Evolutionary conservation across 192 early-diverging fungal genomes (phyloP).

Genomic region (Rhizoclosmatium sp.): DNA sequence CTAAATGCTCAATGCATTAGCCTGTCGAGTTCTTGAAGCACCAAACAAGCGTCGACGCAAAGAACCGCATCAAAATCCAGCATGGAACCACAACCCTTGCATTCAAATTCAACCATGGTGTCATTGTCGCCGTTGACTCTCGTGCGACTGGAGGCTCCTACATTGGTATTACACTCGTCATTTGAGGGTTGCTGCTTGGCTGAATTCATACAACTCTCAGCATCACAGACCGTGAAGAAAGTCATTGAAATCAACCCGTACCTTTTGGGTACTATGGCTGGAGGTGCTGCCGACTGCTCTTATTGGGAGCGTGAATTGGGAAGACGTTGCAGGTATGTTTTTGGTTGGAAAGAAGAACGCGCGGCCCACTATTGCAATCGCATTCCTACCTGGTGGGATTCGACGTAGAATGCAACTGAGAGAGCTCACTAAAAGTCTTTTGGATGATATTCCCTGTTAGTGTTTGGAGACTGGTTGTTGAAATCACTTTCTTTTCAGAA

Average conservation of each 20-base stretch:
- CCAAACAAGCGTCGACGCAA: constrained; percentile 72
- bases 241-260: constrained; percentile 99
- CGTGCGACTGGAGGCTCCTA: constrained; percentile 91
- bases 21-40: constrained; percentile 87
- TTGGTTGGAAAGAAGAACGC: no score
- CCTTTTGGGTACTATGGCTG: constrained; percentile 98
- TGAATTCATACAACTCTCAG: constrained; percentile 46
- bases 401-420: no score
- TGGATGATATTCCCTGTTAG: no score
- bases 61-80: constrained; percentile 87
- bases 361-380: no score
- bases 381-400: no score
- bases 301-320: constrained; percentile 99
- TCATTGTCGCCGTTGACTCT: constrained; percentile 96
- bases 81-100: constrained; percentile 99
- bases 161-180: constrained; percentile 69
- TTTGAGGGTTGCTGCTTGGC: neutral
- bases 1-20: constrained; percentile 46
- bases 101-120: constrained; percentile 94
- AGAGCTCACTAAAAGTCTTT: no score
- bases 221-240: constrained; percentile 96
- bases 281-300: constrained; percentile 97
- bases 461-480: neutral
- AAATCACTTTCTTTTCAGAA: constrained; percentile 45
- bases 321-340: constrained; percentile 74